Base-by-base conservation (phyloP, 148 eudicot genomes). In the Arctostaphylos glauca region DNA sequence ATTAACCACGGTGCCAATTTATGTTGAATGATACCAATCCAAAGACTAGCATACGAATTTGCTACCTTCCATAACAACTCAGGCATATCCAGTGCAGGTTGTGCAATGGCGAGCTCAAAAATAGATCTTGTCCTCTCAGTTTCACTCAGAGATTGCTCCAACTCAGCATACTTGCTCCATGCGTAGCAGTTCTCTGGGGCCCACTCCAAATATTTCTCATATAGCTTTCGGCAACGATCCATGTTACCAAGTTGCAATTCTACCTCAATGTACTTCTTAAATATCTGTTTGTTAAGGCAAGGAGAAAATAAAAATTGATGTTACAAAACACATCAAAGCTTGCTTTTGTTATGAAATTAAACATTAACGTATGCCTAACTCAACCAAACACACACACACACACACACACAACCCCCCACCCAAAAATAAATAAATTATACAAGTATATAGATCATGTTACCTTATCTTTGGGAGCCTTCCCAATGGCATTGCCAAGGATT, bases 401-500 rank as follows among this genome's bases (percentile, higher is more conserved):
- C 0, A 31, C 38, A 31, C 38, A 31, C 38, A 31, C 64, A 31
- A 21, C 50, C 14, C 0, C 0, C 12, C 14, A 18, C 21, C 44
- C 43, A n/a, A 52, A 12, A 5, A 38, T n/a, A 38, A 70, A 41
- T 41, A 72, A 72, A 18, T 9, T 25, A 66, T 44, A 23, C 1
- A 18, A 72, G 48, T 72, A 2, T 18, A 16, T 59, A 59, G 5
- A 5, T 15, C n/a, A 7, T 55, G 0, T 53, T 84, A 95, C 98
- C 97, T 96, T 94, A 77, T 94, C 98, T 87, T 94, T 96, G 78
- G 99, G 98, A 84, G 99, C 98, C 85, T 84, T 92, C 68, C 99
- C 99, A 84, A 96, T 94, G 49, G 99, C 99, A 86, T 92, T 91
- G 43, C 99, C 99, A 73, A 96, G 89, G 74, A 96, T 88, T 80